Conservation (phyloP, 2,329 filamentous ascomycete species). For the Trichoderma koningii region DNA sequence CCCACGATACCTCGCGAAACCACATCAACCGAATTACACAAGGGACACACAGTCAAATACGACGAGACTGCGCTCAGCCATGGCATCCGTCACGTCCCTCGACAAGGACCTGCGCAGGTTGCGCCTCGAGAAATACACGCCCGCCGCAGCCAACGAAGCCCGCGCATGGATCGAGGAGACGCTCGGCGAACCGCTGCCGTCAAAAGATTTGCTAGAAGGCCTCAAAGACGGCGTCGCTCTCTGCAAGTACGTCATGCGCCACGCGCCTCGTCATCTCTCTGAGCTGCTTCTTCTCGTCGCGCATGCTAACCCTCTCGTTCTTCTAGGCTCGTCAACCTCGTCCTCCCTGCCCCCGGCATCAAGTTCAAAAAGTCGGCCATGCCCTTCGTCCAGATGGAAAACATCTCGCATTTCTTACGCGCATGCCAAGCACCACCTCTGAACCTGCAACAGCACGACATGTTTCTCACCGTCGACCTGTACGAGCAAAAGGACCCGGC, state of each 20-base stretch:
- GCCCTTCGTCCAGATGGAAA: conserved; percentile 99
- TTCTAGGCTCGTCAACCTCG: conserved; percentile 78
- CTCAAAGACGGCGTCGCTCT: conserved; percentile 90
- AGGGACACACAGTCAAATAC: background rate
- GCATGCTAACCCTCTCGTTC: conserved; percentile 1
- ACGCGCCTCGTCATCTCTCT: background rate
- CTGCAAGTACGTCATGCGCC: conserved; percentile 69
- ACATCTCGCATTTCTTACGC: conserved; percentile 92
- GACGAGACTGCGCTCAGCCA: conserved; percentile 43
- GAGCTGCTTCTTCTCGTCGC: background rate
- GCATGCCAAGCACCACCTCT: conserved; percentile 84
- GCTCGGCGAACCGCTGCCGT: conserved; percentile 70
- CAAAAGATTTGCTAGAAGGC: conserved; percentile 77
- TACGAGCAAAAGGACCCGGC: conserved; percentile 95
- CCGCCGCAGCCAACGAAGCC: conserved; percentile 82
- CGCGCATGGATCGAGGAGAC: conserved; percentile 82
- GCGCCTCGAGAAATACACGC: conserved; percentile 91
- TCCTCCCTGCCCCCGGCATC: conserved; percentile 72
- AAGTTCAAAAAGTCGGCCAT: conserved; percentile 90
- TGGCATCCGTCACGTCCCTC: conserved; percentile 91
- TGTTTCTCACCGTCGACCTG: conserved; percentile 95
- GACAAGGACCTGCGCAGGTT: conserved; percentile 94
- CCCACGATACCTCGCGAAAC: background rate
- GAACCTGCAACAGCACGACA: conserved; percentile 87
- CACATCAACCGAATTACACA: background rate